These are phyloP conservation scores for Xylaria palmicola DNA, from an alignment of 495 filamentous ascomycete species.

Conservation along the genomic window DNA sequence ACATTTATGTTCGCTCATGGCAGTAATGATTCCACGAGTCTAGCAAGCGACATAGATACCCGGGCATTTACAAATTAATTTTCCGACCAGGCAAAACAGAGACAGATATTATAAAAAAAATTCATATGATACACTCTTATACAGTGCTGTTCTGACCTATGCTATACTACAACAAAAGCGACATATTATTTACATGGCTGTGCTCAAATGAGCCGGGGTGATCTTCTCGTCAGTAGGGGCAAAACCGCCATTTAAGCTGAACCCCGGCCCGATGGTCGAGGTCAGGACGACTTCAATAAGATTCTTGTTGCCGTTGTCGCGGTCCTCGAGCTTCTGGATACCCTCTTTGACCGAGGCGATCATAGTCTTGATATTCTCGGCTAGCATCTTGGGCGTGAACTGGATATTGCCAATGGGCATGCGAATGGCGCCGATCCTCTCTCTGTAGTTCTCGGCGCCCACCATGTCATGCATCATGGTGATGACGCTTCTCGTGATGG, in stretches of 20 bases:
- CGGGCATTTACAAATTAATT: conserved; percentile 7
- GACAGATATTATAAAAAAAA: conserved; percentile 8
- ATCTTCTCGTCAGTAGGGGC: conserved; percentile 55
- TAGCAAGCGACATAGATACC: conserved; percentile 32
- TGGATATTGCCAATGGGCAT: conserved; percentile 88
- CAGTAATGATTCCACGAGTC: neutral
- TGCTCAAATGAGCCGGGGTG: conserved; percentile 53
- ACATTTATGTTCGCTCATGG: neutral
- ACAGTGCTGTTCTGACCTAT: conserved; percentile 35
- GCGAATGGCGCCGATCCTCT: conserved; percentile 78
- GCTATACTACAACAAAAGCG: conserved; percentile 29
- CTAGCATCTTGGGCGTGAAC: conserved; percentile 83
- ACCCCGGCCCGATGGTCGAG: conserved; percentile 80
- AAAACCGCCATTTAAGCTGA: conserved; percentile 81
- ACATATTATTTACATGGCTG: conserved; percentile 42
- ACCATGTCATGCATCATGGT: conserved; percentile 70
- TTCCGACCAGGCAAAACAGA: neutral
- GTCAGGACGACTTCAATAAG: conserved; percentile 93
- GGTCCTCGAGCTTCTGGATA: conserved; percentile 64
- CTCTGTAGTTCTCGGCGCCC: conserved; percentile 82
- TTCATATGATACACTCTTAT: conserved; percentile 55
- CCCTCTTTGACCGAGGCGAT: conserved; percentile 77
- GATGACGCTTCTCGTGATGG: conserved; percentile 77
- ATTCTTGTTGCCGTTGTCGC: conserved; percentile 74
- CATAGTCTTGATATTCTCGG: conserved; percentile 78